Evolutionary conservation across 345 rosid species (phyloP).

Genomic region (Lumnitzera littorea): DNA sequence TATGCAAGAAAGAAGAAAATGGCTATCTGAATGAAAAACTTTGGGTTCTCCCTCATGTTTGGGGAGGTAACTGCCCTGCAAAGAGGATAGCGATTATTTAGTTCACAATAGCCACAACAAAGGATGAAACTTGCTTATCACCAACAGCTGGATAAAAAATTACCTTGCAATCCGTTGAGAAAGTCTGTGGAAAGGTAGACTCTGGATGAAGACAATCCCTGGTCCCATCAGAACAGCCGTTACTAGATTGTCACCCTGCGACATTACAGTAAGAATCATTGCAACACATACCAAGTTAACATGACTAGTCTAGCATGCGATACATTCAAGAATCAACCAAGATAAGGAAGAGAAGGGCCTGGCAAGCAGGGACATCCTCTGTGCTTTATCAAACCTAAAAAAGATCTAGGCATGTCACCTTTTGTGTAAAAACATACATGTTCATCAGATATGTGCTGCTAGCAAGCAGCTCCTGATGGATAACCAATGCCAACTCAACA

Average conservation of each 20-base stretch:
- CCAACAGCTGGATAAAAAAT: neutral
- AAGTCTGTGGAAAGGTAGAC: conserved; percentile 81
- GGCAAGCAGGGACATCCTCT: too few relatives aligned
- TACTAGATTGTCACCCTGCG: conserved; percentile 84
- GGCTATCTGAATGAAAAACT: conserved; percentile 78
- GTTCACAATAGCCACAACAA: neutral
- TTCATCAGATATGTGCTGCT: too few relatives aligned
- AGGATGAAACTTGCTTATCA: neutral
- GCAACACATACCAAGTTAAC: neutral
- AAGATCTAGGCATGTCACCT: too few relatives aligned
- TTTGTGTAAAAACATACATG: too few relatives aligned
- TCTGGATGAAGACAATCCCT: conserved; percentile 96
- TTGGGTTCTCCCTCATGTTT: conserved; percentile 98
- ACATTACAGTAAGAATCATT: conserved; percentile 8
- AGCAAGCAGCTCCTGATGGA: too few relatives aligned
- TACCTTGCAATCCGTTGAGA: conserved; percentile 95
- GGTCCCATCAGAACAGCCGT: conserved; percentile 89
- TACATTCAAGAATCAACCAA: too few relatives aligned
- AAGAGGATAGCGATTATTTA: conserved; percentile 5
- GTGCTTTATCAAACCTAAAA: too few relatives aligned
- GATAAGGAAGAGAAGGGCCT: too few relatives aligned
- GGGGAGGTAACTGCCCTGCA: conserved; percentile 97
- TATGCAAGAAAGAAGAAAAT: conserved; percentile 85
- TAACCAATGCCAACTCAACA: too few relatives aligned
- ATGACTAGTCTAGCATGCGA: too few relatives aligned